Evolutionary conservation across 108 stramenopile genomes (phyloP), one percentile per base, ranked within the genome.

Genomic region (Pseudonitzschia delicatissima): DNA sequence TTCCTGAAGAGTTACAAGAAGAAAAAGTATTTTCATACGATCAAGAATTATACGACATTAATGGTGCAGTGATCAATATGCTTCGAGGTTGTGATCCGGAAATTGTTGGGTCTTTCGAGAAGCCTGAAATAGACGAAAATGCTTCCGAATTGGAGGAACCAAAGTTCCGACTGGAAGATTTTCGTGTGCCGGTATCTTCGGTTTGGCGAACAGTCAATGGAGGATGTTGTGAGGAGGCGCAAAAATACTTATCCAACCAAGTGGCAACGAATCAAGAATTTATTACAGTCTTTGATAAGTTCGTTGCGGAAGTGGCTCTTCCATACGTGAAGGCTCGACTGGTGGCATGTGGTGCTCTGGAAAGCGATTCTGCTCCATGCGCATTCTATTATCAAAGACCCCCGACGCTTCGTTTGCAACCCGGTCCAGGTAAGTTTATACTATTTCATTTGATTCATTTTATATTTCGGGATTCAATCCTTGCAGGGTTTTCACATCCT

Each of bases 361-460:
- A 42, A 5, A 55, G 62, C 13, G 57, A 72, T 27, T 55, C 1
- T 13, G 37, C 45, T 18, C 18, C 76, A 1, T 48, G 79, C 12
- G 82, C 77, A 32, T 96, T 93, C 76, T 93, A 88, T 55, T 83
- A 84, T 66, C 94, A 96, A 66, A 71, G 88, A 11, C 94, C 94
- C 45, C 94, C 94, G 7, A 96, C 94, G 9, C 47, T 96, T 17
- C 76, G 94, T 0, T 73, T 96, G 62, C 94, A 96, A 66, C 94
- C 94, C 18, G 94, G 94, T 35, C 92, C 94, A 31, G 82, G 55
- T 57, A 27, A 13, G 55, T 57, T 1, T 1, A 12, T 70, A 11
- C 12, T 28, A 21, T 21, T 21, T 4, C 25, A 1, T 26, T 2
- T 21, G 51, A 13, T 52, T 52, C 42, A n/a, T 21, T 52, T 52